Base-by-base conservation (phyloP, 163 green algal species). In the Trebouxiophyceae sp. region DNA sequence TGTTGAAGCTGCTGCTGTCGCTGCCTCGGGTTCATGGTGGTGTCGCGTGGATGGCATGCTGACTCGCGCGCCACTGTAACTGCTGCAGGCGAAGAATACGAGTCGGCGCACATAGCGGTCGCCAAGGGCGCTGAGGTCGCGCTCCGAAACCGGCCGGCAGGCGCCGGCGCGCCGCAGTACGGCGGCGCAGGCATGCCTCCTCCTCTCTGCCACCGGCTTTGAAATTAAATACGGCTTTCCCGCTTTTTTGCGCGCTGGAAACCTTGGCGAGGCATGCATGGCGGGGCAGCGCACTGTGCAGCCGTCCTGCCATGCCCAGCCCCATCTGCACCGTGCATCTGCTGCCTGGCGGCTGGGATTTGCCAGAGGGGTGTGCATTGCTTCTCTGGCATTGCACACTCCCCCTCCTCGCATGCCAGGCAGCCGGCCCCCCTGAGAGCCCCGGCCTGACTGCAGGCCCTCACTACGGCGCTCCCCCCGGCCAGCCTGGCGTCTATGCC, bases 51-150 rank as follows among this genome's bases (percentile, higher is more conserved):
- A 57, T 33, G 34, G 7, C 26, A 3, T 29, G 39, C 39, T 50
- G 39, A 16, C 19, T 50, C 39, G 12, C 39, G 12, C 39, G 19
- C 39, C 39, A 50, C 12, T 50, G 12, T 50, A 12, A 50, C 39
- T 64, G 32, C 2, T 4, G 2, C 61, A 67, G 61, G 61, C 22
- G 19, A 45, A 4, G 61, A 67, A 6, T 67, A 67, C 45, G 61
- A 67, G 61, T 29, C 28, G 27, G 61, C 61, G 29, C 61, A 67
- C 28, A 23, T 47, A 1, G 27, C 5, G 45, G 30, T 67, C 28
- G 61, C 61, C 44, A 59, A 59, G 45, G 33, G n/a, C 28, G 61
- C 46, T 29, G 22, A 59, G 26, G 45, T 32, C 12, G 61, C 29
- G 27, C 12, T 12, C 39, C 12, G 19, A 50, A 50, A 50, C 39